Base-by-base conservation (phyloP, 768 basidiomycete species). In the Lentinula raphanica region DNA sequence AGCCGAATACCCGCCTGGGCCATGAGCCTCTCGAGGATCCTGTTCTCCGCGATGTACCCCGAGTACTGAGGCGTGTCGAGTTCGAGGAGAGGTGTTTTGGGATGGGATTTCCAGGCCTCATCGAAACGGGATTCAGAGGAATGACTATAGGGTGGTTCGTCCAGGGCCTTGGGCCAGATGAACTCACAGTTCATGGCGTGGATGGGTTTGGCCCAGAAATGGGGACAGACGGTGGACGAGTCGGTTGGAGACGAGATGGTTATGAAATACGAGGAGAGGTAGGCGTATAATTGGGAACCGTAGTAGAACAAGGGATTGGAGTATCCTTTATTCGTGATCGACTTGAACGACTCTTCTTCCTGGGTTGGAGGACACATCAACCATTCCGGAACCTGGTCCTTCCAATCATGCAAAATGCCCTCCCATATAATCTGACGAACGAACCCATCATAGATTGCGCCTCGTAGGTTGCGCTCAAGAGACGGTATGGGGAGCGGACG, bases 391-490 rank as follows among this genome's bases (percentile, higher is more conserved):
- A 86, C 61, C 28, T 90, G 83, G 49, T 79, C 70, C 13, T 75
- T 67, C 87, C 88, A 94, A 66, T 82, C 80, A 42, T 79, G 72
- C 29, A 89, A 76, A 27, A 94, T 70, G 49, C 94, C 94, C 69
- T 98, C 92, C 81, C 83, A 85, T 66, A 95, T 80, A 60, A 98
- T 81, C 51, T 87, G 90, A 19, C 96, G 88, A 59, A 98, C 80
- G 71, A 87, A 92, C 0, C 90, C 80, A 71, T 94, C 90, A 70
- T 94, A 96, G 65, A 93, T 94, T 4, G 89, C 82, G 3, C 86
- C 90, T 19, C 83, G 82, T 12, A 97, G 79, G 11, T 81, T 69
- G 27, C 66, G 68, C 64, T 94, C 92, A 51, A 94, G 78, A 49
- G 81, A 78, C 4, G 76, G 75, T 62, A 82, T 79, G 4, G 92